Evolutionary conservation across 805 yeast genomes (phyloP).

Genomic region (Barnettozyma botsteinii): DNA sequence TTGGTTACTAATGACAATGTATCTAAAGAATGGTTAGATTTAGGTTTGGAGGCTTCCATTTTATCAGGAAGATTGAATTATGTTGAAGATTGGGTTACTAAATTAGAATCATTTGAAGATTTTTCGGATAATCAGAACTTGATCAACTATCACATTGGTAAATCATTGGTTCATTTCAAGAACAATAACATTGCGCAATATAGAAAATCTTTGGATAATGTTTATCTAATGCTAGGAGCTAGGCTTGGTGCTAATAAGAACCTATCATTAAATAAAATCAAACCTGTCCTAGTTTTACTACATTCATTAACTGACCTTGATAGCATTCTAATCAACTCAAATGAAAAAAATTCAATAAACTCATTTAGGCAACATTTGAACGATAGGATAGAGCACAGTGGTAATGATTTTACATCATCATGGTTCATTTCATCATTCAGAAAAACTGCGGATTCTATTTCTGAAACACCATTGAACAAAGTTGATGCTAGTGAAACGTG

Average conservation of each 20-base stretch:
- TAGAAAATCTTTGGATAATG: slow-evolving; percentile 37
- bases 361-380: slow-evolving; percentile 16
- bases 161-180: slow-evolving; percentile 45
- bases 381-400: slow-evolving; percentile 28
- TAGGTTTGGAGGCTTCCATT: slow-evolving; percentile 74
- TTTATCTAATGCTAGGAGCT: slow-evolving; percentile 55
- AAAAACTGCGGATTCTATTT: slow-evolving; percentile 38
- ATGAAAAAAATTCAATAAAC: background rate
- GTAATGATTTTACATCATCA: slow-evolving; percentile 53
- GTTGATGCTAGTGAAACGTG: slow-evolving; percentile 44
- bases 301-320: slow-evolving; percentile 61
- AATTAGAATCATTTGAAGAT: slow-evolving; percentile 39
- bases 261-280: slow-evolving; percentile 46
- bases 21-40: slow-evolving; percentile 47
- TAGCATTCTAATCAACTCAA: slow-evolving; percentile 3
- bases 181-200: slow-evolving; percentile 31
- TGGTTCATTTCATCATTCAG: slow-evolving; percentile 57
- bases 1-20: slow-evolving; percentile 7
- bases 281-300: slow-evolving; percentile 43
- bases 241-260: slow-evolving; percentile 45
- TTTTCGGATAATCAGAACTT: slow-evolving; percentile 47
- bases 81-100: slow-evolving; percentile 52
- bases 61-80: slow-evolving; percentile 49
- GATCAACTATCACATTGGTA: slow-evolving; percentile 61
- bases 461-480: slow-evolving; percentile 17